Evolutionary conservation across 352 stramenopile species (phyloP), one percentile per base, ranked within the genome.

Genomic region (Globisporangium cederbergense): DNA sequence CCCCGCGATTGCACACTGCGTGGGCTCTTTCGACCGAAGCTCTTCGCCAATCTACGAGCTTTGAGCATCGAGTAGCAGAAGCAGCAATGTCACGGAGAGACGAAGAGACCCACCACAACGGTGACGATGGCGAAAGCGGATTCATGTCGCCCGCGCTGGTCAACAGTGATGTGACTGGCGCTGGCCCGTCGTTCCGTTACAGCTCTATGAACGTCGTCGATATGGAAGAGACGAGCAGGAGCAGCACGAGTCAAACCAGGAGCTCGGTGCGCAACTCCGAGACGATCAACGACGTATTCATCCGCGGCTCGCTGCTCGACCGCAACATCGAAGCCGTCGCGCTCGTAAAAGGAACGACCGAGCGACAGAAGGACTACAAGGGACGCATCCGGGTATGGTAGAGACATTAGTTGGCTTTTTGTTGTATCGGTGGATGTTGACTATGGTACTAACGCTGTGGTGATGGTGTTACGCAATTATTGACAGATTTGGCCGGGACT

Each of bases 401-500:
- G 20, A 28, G 32, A 38, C 25, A 28, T 28, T 28, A 28, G 25
- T 28, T 28, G 25, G 50, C 16, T 18, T 10, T 36, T 54, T 28
- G 11, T 18, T 38, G 49, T n/a, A 38, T 38, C n/a, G 25, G 25
- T 5, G 14, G 6, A 14, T 9, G 32, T 18, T 36, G 34, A 4
- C 2, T 54, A 13, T 54, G 25, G 8, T 52, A 18, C 55, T 60
- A 34, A 61, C 8, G 18, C 11, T 58, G 18, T 5, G 16, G 8
- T 6, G 42, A 47, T 42, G 36, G 5, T 50, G 16, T 16, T 4
- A 36, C 30, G 49, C 14, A 45, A 45, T n/a, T 50, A n/a, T 43
- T n/a, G 30, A 58, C 25, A 73, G 67, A 66, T 67, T 25, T 81
- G 74, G 74, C 74, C 74, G 16, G 74, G 71, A 2, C 9, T 78